Base-by-base conservation (phyloP, 108 stramenopile genomes). In the Cyclotella cryptica region DNA sequence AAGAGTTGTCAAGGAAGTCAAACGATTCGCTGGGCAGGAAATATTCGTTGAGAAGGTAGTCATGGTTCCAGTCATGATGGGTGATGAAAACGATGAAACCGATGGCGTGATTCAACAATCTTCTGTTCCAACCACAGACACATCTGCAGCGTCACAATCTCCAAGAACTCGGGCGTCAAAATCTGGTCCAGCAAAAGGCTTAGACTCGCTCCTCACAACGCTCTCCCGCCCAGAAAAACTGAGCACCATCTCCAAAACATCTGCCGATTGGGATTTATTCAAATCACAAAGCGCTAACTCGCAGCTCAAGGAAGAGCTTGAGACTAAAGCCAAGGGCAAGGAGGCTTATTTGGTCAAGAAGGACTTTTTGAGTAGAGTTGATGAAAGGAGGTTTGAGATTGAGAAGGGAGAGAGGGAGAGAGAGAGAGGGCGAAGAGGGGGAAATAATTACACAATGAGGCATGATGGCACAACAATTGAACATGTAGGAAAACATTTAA, bases 201-300 rank as follows among this genome's bases (percentile, higher is more conserved):
- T 91, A 14, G 94, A 97, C 61, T 59, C 69, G 40, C 81, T 97
- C 19, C 72, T 97, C 22, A 67, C 79, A 30, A 75, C 87, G 54
- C 61, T 97, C 27, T 83, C 83, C 18, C 90, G 91, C 10, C 93
- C 92, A 1, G 69, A 84, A 69, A 89, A 88, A 55, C 60, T 91
- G 15, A 87, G 89, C 12, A 95, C 95, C 15, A 83, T 95, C 35
- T 84, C 90, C 66, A 97, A 97, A 83, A 95, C 97, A 0, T 78
- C 74, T 49, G 69, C 85, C 17, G 97, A 97, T 80, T 97, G 97
- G 97, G 95, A 96, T 65, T 30, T 77, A 12, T 97, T 93, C 90
- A 97, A 97, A 80, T 84, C 88, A 15, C 78, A 90, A 41, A 74
- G 71, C 42, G 77, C 43, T 18, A 76, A 78, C 22, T 66, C 83